Evolutionary conservation across 768 basidiomycete species (phyloP), one percentile per base, ranked within the genome.

Genomic region (Boletus rufocinnamomeus): DNA sequence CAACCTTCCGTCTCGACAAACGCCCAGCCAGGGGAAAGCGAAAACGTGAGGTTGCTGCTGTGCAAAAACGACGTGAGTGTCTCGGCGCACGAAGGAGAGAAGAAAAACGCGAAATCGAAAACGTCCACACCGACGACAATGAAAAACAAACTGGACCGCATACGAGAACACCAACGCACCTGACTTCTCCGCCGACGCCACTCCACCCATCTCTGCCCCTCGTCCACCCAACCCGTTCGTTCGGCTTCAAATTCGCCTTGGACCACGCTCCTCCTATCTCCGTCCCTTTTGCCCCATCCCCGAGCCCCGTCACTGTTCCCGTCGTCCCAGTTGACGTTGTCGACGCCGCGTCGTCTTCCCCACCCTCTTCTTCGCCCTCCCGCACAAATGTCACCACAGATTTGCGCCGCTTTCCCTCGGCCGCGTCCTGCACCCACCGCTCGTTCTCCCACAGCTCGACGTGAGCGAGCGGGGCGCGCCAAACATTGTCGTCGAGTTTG

Each of bases 371-470:
- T 3, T 58, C 61, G 27, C 61, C 53, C 1, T 62, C 61, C 9
- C 46, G 47, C 1, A 59, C 45, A 30, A 57, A 35, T 17, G 35
- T 37, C 2, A 59, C 54, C 27, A 41, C 27, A 0, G 64, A 56
- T 48, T 40, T 61, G 9, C 58, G 52, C 8, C 52, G 54, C 52
- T 56, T 59, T 34, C 11, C 23, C 6, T 67, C 57, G 0, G 45
- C 9, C 2, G 37, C 52, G 34, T 60, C 57, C 34, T 72, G 70
- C 37, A 71, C 68, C 74, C 81, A 86, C 19, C 91, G 78, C 68
- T 93, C 89, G 72, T 92, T 93, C 76, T 93, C 91, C 77, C 83
- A 93, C 25, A 93, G 68, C 70, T 90, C 88, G 17, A 93, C 88
- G 35, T 85, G 81, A 7, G 82, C 71, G 74, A 86, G 79, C 66